These are phyloP conservation scores for Mycena sp. DNA, from an alignment of 1,284 basidiomycete species.

Conservation along the genomic window DNA sequence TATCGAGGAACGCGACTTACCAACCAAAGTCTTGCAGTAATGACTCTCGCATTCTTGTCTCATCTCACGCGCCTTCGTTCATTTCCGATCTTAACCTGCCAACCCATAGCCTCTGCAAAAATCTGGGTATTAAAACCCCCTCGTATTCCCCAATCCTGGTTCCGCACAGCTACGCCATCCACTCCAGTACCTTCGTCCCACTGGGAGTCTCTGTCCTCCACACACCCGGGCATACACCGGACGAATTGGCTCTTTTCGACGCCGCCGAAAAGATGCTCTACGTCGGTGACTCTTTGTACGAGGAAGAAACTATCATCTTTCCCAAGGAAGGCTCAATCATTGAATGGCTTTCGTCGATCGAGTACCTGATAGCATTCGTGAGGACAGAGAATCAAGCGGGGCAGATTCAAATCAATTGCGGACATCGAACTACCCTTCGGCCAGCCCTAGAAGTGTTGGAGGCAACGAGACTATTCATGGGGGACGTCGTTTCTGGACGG, in stretches of 20 bases:
- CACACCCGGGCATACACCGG: conserved; percentile 66
- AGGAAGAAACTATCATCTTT: conserved; percentile 62
- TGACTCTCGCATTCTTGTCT: conserved; percentile 58
- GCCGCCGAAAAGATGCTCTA: conserved; percentile 58
- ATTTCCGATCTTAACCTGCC: conserved; percentile 46
- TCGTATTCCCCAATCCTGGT: conserved; percentile 54
- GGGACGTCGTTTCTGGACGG: conserved; percentile 53
- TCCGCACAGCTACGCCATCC: conserved; percentile 47
- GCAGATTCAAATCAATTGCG: conserved; percentile 55
- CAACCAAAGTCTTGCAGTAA: not conserved
- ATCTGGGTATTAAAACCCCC: conserved; percentile 51
- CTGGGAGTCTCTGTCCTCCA: conserved; percentile 56
- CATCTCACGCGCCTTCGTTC: conserved; percentile 55
- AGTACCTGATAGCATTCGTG: conserved; percentile 53
- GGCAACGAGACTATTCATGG: conserved; percentile 53
- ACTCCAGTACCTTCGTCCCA: conserved; percentile 28
- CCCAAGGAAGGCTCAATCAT: conserved; percentile 59
- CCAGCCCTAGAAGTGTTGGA: conserved; percentile 56
- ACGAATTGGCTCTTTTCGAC: conserved; percentile 63
- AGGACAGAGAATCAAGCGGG: conserved; percentile 33
- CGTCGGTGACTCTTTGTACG: conserved; percentile 65
- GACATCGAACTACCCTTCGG: conserved; percentile 54
- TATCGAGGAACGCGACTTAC: no score
- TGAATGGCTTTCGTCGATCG: conserved; percentile 56
- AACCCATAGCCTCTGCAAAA: conserved; percentile 57